These are phyloP conservation scores for Corylus heterophylla DNA, from an alignment of 306 rosid genomes.

Conservation along the genomic window DNA sequence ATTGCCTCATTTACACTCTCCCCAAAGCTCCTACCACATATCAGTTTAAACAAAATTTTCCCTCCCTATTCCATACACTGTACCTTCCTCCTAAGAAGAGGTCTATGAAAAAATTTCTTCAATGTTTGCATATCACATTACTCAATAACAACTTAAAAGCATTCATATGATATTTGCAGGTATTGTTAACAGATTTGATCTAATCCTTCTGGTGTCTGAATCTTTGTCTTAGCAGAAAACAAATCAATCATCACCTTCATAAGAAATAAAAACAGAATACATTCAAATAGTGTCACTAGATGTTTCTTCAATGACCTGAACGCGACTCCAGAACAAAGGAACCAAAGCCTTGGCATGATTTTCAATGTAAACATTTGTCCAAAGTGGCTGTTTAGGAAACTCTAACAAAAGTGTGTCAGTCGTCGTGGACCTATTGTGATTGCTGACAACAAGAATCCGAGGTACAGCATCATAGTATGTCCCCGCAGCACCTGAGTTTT, in stretches of 20 bases:
- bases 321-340: constrained; percentile 96
- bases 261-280: too few species aligned
- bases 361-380: constrained; percentile 87
- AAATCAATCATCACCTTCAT: background rate
- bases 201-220: background rate
- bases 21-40: background rate
- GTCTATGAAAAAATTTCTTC: background rate
- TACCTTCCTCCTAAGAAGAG: background rate
- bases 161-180: background rate
- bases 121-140: background rate
- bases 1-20: background rate
- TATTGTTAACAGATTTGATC: background rate
- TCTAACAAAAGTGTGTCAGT: constrained; percentile 89
- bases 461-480: constrained; percentile 96
- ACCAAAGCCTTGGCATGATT: constrained; percentile 94
- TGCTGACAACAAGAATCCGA: constrained; percentile 78
- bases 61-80: background rate
- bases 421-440: constrained; percentile 73
- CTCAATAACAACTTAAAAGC: background rate
- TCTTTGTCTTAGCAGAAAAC: background rate
- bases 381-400: constrained; percentile 89
- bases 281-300: too few species aligned
- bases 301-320: constrained; percentile 68
- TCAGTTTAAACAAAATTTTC: background rate
- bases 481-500: constrained; percentile 92